Base-by-base conservation (phyloP, 352 stramenopile genomes). In the Globisporangium heterothallicum region DNA sequence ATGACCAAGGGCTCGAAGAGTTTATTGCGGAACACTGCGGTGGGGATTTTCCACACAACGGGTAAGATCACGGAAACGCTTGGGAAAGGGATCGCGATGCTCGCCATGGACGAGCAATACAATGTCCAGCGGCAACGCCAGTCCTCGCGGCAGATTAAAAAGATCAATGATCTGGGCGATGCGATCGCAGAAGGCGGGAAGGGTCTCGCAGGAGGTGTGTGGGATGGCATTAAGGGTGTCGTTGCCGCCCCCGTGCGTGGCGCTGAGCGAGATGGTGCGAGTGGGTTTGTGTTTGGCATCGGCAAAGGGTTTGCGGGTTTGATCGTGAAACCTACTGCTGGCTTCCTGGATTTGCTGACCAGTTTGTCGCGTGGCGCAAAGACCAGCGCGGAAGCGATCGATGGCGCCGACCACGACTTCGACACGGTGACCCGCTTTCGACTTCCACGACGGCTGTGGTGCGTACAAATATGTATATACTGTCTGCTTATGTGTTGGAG, bases 1-100 rank as follows among this genome's bases (percentile, higher is more conserved):
- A 93, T 93, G 83, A 93, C 83, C 0, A 92, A 91, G 49, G 86
- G 86, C 22, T 92, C 84, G 10, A 95, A 94, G 56, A 91, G 82
- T 50, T 64, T 95, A 40, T 52, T 95, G 21, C 70, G 81, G 9
- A 95, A 94, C 58, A 94, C 84, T 2, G 83, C 86, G 0, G 84
- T 94, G 3, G 86, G 86, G 0, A 88, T 95, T 34, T 93, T 95
- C 66, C 84, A 95, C 61, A 92, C 86, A n/a, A 93, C 83, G 1
- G 84, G 82, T 6, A 92, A 93, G 58, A 94, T 95, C 53, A 92
- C 83, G 0, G 86, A 94, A 65, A 94, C 86, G 6, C 69, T 95
- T 29, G 86, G 84, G 7, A 94, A 93, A 53, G 86, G 84, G 4
- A 84, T 95, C 34, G 82, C 84, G 8, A 61, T 92, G 59, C 58